phyloP scores from a whole-genome alignment of 1,139 yeast genomes.

The Pichia sp. region DNA sequence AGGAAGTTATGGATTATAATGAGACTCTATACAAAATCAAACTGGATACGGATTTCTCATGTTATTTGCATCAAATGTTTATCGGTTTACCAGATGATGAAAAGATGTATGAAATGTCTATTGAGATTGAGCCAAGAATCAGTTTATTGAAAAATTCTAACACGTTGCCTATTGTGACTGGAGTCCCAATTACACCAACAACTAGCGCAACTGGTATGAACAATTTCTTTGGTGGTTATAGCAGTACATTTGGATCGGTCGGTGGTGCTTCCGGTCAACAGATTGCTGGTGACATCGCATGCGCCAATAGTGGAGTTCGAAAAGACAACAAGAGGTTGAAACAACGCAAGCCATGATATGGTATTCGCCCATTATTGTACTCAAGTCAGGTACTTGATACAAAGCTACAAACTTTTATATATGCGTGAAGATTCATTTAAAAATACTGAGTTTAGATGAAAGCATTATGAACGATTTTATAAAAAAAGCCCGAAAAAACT shows the following conservation, averaged over 20 bases:
- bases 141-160: slow-evolving; percentile 23
- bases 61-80: slow-evolving; percentile 57
- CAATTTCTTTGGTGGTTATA: neutral
- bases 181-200: no score
- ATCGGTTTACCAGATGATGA: slow-evolving; percentile 72
- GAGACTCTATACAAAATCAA: slow-evolving; percentile 63
- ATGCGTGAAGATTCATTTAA: no score
- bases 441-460: no score
- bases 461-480: no score
- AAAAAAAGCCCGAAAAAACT: no score
- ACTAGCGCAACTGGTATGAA: slow-evolving; percentile 7
- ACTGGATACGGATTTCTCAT: slow-evolving; percentile 67
- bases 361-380: neutral
- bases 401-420: no score
- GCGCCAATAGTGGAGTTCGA: neutral
- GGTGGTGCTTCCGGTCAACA: slow-evolving; percentile 5
- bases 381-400: neutral
- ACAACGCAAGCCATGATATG: neutral
- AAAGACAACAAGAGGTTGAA: neutral
- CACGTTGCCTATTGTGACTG: neutral
- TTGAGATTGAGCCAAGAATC: slow-evolving; percentile 72
- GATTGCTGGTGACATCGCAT: neutral
- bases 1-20: slow-evolving; percentile 76
- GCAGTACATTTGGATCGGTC: slow-evolving; percentile 5
- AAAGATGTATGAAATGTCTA: slow-evolving; percentile 74